Evolutionary conservation across 192 early-diverging fungal genomes (phyloP).

Genomic region (Paraglomus brasilianum): DNA sequence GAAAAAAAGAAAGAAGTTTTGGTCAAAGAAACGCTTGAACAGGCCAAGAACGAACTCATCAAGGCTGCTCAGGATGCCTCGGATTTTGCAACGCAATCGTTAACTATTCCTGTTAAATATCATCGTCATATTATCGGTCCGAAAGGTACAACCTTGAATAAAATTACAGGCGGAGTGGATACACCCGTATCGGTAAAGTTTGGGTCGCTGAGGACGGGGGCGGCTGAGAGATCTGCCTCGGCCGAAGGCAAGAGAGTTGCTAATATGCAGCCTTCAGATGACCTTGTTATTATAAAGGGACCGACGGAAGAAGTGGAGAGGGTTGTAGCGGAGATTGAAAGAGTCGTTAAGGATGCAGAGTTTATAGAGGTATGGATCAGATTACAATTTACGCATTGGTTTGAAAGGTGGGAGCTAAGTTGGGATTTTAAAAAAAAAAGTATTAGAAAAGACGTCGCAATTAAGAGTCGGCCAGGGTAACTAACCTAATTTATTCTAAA

Average conservation of each 20-base stretch:
- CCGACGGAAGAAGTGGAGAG: constrained; percentile 74
- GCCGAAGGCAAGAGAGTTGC: constrained; percentile 46
- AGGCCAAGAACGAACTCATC: constrained; percentile 68
- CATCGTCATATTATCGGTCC: constrained; percentile 80
- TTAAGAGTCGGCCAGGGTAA: constrained; percentile 30
- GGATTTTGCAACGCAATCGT: constrained; percentile 59
- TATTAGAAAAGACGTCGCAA: constrained; percentile 39
- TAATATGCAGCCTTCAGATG: constrained; percentile 50
- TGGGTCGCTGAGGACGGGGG: constrained; percentile 45
- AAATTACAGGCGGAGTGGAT: constrained; percentile 61
- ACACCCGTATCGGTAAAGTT: constrained; percentile 72
- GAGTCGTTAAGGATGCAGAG: constrained; percentile 66
- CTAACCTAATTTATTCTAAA: constrained; percentile 14
- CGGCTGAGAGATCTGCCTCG: constrained; percentile 45
- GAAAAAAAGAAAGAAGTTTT: constrained; percentile 43
- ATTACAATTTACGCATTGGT: constrained; percentile 12
- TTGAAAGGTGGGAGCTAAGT: too few relatives aligned
- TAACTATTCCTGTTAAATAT: constrained; percentile 68
- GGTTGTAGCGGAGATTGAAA: constrained; percentile 63
- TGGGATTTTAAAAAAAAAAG: too few relatives aligned
- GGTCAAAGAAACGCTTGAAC: constrained; percentile 49
- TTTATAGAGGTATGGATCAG: constrained; percentile 59
- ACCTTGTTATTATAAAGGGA: constrained; percentile 78
- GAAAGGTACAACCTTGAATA: constrained; percentile 70
- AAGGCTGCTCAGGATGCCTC: constrained; percentile 58